Evolutionary conservation across 352 stramenopile species (phyloP).

Genomic region (Halophytophthora polymorphica): DNA sequence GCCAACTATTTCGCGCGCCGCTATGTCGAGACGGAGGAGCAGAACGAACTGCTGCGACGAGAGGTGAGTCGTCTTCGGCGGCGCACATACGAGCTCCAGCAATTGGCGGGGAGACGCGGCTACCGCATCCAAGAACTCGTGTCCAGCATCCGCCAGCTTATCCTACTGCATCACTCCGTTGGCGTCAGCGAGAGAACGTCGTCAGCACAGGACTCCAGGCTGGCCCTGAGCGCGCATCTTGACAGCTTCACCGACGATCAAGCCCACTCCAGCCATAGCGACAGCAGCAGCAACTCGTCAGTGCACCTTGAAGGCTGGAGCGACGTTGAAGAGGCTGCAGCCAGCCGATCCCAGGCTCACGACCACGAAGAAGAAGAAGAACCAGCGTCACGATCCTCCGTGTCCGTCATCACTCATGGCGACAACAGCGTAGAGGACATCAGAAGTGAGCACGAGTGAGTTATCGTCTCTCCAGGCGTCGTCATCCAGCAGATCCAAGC

Average conservation of each 20-base stretch:
- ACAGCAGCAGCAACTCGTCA: neutral
- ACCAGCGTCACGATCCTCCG: slow-evolving; percentile 2
- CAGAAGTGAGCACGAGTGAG: slow-evolving; percentile 2
- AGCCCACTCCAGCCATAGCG: neutral
- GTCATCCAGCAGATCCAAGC: neutral
- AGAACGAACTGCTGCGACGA: slow-evolving; percentile 10
- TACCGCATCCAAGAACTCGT: slow-evolving; percentile 10
- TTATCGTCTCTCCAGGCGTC: neutral
- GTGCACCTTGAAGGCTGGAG: neutral
- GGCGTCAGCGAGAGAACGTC: neutral
- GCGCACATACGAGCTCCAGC: neutral
- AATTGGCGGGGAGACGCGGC: neutral
- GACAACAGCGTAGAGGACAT: slow-evolving; percentile 1
- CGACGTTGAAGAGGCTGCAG: neutral
- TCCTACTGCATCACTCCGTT: slow-evolving; percentile 1
- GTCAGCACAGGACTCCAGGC: neutral
- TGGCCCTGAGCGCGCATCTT: neutral
- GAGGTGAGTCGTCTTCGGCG: slow-evolving; percentile 3
- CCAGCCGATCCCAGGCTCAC: neutral
- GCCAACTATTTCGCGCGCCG: slow-evolving; percentile 1
- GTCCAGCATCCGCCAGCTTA: slow-evolving; percentile 9
- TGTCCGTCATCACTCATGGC: neutral
- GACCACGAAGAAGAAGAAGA: neutral
- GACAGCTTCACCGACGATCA: neutral
- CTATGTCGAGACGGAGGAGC: slow-evolving; percentile 3